Evolutionary conservation across 176 grass and related monocot genomes (phyloP).

Genomic region (maize (Zea mays)): DNA sequence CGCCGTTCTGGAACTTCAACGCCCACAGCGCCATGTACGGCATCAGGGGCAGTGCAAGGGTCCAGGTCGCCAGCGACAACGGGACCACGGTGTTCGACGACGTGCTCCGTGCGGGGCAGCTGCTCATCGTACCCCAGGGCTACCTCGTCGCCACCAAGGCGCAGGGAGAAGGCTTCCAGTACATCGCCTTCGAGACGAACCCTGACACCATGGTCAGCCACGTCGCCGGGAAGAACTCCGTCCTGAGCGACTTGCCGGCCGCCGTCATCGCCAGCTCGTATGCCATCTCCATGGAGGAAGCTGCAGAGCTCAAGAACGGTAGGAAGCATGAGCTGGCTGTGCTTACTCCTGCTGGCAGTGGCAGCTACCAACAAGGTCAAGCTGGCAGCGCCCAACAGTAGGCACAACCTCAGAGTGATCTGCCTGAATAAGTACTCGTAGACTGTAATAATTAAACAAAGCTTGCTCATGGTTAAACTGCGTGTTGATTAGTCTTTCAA

Average conservation of each 20-base stretch:
- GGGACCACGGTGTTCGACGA: neutral
- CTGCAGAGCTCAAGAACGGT: neutral
- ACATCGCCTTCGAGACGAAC: neutral
- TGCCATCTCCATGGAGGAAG: conserved; percentile 6
- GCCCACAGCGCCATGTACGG: conserved; percentile 1
- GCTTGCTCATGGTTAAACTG: neutral
- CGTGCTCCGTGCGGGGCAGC: neutral
- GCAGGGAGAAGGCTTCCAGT: neutral
- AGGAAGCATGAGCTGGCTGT: neutral
- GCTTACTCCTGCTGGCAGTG: neutral
- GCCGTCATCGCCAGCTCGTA: neutral
- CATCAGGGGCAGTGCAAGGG: neutral
- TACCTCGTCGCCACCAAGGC: neutral
- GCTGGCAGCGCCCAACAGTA: neutral
- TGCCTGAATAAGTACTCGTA: neutral
- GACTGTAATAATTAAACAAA: neutral
- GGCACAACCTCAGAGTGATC: neutral
- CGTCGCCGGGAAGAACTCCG: neutral
- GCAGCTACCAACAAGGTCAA: neutral
- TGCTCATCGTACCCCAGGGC: conserved; percentile 5
- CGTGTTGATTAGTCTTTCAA: neutral
- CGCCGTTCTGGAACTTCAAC: neutral
- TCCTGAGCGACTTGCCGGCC: neutral
- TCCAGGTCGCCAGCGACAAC: neutral
- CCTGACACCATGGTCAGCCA: neutral